Base-by-base conservation (phyloP, 805 yeast species). In the Blastobotrys robertii region DNA sequence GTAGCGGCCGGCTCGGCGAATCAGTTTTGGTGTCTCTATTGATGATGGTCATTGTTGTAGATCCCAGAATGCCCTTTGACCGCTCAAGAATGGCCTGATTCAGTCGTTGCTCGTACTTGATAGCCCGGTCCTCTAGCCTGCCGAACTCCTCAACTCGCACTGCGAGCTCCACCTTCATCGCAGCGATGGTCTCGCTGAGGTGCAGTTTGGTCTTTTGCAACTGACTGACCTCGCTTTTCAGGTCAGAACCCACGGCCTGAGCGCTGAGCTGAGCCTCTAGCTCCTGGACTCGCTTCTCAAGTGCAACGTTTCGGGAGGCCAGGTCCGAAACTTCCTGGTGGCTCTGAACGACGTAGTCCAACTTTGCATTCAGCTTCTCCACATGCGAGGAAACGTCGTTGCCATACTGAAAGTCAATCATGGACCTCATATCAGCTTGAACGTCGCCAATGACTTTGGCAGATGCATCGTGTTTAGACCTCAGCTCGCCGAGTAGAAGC, bases 1-100 rank as follows among this genome's bases (percentile, higher is more conserved):
- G 15, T 11, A 34, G 37, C 4, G 38, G 45, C 37, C 22, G 12
- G 11, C 42, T 36, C 11, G 40, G 33, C 11, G 42, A 36, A 12
- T 34, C 38, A 12, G 42, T 31, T 8, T 28, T 33, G 38, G 16
- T 31, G 32, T 28, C 28, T 19, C 33, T 46, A 43, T 48, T 48
- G 29, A 54, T 52, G 16, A 54, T 41, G 5, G 58, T 51, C 46
- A 54, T 42, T 12, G 58, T 47, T 2, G 56, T 45, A 6, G 58
- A 50, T 15, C 57, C 56, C 15, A 56, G 45, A 32, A 65, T 55
- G 5, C 58, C 46, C 40, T 55, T 52, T 12, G 64, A 51, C 37
- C 59, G 56, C 3, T 62, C 66, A 2, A 58, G 35, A 12, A 54
- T 50, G 30, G 62, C 32, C 7, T 55, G 48, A 16, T 51, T 41